Base-by-base conservation (phyloP, 495 filamentous ascomycete species). In the Tetracladium setigerum region DNA sequence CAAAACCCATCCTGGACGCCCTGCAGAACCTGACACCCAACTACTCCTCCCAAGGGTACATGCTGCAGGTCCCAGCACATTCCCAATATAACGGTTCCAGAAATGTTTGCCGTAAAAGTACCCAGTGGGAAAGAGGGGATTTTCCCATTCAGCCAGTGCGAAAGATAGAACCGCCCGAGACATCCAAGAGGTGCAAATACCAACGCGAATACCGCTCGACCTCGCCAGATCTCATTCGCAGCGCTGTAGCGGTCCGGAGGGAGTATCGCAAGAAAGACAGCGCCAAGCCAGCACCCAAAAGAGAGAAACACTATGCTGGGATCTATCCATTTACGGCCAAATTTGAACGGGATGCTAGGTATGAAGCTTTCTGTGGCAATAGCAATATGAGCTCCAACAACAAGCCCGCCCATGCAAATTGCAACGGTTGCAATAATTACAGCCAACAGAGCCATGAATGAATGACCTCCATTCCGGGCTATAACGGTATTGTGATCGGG, bases 1-100 rank as follows among this genome's bases (percentile, higher is more conserved):
- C 90, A 95, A 56, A 95, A 94, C 40, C 91, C 91, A 69, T 96
- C 90, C 67, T 83, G 76, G 18, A 95, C 67, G 5, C 89, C 90
- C 59, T 87, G 82, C 53, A 95, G 61, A 2, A 95, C 79, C 70
- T 90, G 86, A 58, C 89, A 92, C 19, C 81, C 79, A 30, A 77
- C 74, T 61, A 60, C 64, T 24, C 70, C 69, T 5, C 70, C 78
- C 17, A 64, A 45, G 19, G 63, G 68, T 1, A 64, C 72, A 59
- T 84, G 86, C 62, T 87, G 84, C 42, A 90, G 62, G 58, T 89
- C 84, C 65, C 73, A 88, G 24, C 79, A 78, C 69, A 90, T 76
- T 0, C 78, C 78, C 14, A 82, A 40, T 19, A 80, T 55, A 5
- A 55, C 65, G 0, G 87, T 89, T 6, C 92, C 92, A 19, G 81